phyloP scores from a whole-genome alignment of 164 flowering plant species.

The Hamamelis virginiana region DNA sequence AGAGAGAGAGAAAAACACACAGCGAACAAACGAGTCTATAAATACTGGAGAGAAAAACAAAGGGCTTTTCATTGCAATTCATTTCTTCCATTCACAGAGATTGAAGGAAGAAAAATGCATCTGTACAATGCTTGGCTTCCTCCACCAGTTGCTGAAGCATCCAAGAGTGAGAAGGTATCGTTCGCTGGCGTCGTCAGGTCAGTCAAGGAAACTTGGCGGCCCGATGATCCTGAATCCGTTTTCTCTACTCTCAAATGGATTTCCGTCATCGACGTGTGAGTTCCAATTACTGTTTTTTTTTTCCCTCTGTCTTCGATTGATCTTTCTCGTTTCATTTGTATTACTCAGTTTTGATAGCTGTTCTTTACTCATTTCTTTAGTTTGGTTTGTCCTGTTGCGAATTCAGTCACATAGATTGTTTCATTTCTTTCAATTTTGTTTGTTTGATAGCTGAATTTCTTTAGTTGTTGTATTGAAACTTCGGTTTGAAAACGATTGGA shows the following conservation, averaged over 20 bases:
- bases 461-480: no score
- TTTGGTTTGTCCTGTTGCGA: not conserved
- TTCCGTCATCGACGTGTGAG: slow-evolving; percentile 85
- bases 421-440: not conserved
- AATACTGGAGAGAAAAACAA: not conserved
- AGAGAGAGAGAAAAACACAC: not conserved
- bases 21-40: not conserved
- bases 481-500: no score
- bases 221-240: slow-evolving; percentile 80
- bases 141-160: slow-evolving; percentile 81
- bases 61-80: not conserved
- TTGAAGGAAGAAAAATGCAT: slow-evolving; percentile 51
- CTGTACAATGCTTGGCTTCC: slow-evolving; percentile 99
- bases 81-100: no score
- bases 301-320: not conserved
- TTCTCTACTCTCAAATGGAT: slow-evolving; percentile 84
- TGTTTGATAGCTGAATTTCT: not conserved
- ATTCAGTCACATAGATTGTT: not conserved
- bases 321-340: not conserved
- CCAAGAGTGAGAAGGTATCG: slow-evolving; percentile 68
- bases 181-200: slow-evolving; percentile 60
- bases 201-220: slow-evolving; percentile 49
- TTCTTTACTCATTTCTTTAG: no score
- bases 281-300: slow-evolving; percentile 7
- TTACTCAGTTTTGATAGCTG: not conserved